These are phyloP conservation scores for Crithidia sp. DNA, from an alignment of 208 protist genomes.

Conservation along the genomic window DNA sequence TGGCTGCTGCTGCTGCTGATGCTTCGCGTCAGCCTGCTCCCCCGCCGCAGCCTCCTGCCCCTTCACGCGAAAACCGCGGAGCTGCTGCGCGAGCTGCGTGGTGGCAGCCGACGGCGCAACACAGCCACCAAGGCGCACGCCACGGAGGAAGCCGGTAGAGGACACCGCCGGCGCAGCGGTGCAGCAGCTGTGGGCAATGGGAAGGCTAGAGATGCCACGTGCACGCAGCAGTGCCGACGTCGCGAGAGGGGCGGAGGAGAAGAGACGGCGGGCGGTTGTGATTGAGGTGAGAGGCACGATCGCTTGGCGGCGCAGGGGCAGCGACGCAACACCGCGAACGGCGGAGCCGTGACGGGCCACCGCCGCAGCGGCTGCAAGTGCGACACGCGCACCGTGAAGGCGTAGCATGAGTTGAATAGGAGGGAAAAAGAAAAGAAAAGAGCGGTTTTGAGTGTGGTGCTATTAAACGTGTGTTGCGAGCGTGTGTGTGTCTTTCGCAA, in stretches of 20 bases:
- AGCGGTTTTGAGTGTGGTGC: no score
- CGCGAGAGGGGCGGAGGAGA: background rate
- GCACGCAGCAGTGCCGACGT: background rate
- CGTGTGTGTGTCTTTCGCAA: no score
- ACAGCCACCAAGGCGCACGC: background rate
- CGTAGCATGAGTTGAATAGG: constrained; percentile 9
- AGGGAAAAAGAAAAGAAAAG: no score
- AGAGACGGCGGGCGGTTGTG: background rate
- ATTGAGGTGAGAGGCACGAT: background rate
- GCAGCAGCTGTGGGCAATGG: background rate
- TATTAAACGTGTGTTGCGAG: no score
- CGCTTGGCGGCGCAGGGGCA: background rate
- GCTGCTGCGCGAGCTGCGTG: constrained; percentile 2
- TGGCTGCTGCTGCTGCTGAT: constrained; percentile 17
- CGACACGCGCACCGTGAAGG: constrained; percentile 14
- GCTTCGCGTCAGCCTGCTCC: background rate
- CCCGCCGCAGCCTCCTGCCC: background rate
- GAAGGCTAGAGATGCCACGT: background rate
- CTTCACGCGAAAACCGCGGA: constrained; percentile 30
- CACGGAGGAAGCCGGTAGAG: constrained; percentile 1
- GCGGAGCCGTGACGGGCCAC: background rate
- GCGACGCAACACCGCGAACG: background rate
- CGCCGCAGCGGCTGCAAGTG: constrained; percentile 1
- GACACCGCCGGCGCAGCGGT: background rate
- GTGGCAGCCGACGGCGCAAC: background rate